Base-by-base conservation (phyloP, 805 yeast genomes). In the Kodamaea fukazawae region DNA sequence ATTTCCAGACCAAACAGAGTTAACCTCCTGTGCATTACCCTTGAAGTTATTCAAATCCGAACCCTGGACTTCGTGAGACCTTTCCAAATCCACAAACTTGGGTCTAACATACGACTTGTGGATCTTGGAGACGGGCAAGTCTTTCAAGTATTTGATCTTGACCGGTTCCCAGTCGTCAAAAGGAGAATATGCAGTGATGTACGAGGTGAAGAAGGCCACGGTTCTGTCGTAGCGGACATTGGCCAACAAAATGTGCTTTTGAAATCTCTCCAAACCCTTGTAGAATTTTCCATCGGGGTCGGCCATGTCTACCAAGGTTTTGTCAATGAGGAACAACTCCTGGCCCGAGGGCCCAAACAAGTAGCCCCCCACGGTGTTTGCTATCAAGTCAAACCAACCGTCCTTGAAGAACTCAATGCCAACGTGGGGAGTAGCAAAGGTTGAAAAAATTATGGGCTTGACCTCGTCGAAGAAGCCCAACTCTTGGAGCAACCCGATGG, bases 171-270 rank as follows among this genome's bases (percentile, higher is more conserved):
- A 74, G 34, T 67, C 63, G 26, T 79, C 80, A 56, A 88, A 89
- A 1, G 96, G 96, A 40, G 86, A 79, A 44, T 72, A 75, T 22
- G 80, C 72, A 3, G 91, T 72, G 42, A 91, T 83, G 58, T 71
- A 89, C 0, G 95, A 73, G 0, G 97, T 87, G 63, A 79, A 86
- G 58, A 88, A 91, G 11, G 91, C 83, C 6, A 90, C 98, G 0
- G 95, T 78, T 43, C 96, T 71, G 60, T 90, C 98, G 54, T 86
- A 81, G 41, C 80, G 72, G 16, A 83, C 73, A 61, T 91, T 90
- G 7, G 96, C 89, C 41, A 88, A 66, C 2, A 79, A 57, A 3
- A 77, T 65, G 39, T 83, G 72, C 40, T 73, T 70, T 44, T 78
- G 63, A 57, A 90, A 90, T 42, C 50, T 54, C 8, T 53, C 41